Conservation (phyloP, 2,329 filamentous ascomycete genomes). For the Epichloe typhina region DNA sequence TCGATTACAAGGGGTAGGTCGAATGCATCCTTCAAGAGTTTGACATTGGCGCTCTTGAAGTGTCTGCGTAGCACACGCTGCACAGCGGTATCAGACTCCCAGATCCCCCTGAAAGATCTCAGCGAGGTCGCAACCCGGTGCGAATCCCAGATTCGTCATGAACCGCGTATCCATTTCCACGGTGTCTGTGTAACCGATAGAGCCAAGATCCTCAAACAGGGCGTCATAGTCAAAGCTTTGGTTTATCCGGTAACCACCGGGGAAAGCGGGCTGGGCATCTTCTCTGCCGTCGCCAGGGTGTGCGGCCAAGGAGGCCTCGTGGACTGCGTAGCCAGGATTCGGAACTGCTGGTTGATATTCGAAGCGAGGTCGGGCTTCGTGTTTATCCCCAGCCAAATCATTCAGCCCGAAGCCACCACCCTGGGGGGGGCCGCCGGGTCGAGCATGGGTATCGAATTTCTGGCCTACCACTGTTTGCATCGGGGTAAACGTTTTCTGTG, state of each 20-base stretch:
- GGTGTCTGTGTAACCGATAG: slow-evolving; percentile 34
- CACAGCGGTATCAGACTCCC: slow-evolving; percentile 13
- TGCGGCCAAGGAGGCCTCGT: neutral
- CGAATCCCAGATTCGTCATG: slow-evolving; percentile 54
- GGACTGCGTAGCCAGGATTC: neutral
- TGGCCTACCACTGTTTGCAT: neutral
- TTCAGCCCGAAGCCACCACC: neutral
- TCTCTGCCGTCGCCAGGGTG: neutral
- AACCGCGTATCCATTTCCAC: slow-evolving; percentile 47
- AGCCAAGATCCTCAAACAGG: slow-evolving; percentile 37
- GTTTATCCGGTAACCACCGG: slow-evolving; percentile 3
- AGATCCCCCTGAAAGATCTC: slow-evolving; percentile 33
- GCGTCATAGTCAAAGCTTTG: slow-evolving; percentile 34
- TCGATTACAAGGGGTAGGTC: no score
- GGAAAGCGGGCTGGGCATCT: neutral
- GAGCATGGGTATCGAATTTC: neutral
- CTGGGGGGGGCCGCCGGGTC: neutral
- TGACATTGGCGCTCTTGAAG: no score
- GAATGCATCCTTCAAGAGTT: no score
- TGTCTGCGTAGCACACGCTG: no score
- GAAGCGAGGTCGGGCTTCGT: neutral
- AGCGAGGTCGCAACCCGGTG: slow-evolving; percentile 44
- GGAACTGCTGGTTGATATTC: neutral
- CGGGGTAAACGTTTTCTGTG: neutral
- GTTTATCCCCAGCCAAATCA: neutral